Evolutionary conservation across 192 early-diverging fungal genomes (phyloP), one percentile per base, ranked within the genome.

Genomic region (Backusella morwellensis): DNA sequence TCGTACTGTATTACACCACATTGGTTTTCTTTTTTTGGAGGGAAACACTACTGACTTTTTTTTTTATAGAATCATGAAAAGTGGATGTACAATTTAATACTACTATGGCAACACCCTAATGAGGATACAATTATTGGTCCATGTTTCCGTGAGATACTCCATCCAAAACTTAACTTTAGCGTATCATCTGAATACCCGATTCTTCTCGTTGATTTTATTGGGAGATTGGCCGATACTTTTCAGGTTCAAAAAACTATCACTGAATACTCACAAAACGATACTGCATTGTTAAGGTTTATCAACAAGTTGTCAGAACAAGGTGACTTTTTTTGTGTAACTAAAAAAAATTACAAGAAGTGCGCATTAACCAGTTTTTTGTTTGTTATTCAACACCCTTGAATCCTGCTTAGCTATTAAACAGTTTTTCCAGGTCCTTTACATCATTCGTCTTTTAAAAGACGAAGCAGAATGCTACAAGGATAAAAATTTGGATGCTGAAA

Each of bases 31-130:
- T 38, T n/a, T 59, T 38, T 26, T 23, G 15, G 42, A 19, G 12
- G 0, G 0, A 3, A 34, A 12, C 21, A 23, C 36, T 42, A 7
- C 36, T 59, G 26, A 21, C 40, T 40, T 26, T 38, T 26, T n/a
- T 66, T 23, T 14, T 38, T 42, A n/a, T 59, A 74, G 54, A 35
- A 74, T 21, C 11, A 40, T 3, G 36, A 59, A 19, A 59, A 23
- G 21, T 74, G 73, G 73, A 74, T 66, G 54, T 41, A 74, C n/a
- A 74, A 74, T 59, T 38, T 74, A 63, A 36, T 56, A 26, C 21
- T 73, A 2, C 34, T 59, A 35, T 59, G 54, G 54, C 41, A 74
- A 8, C 35, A 63, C 19, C 52, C 73, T 8, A 29, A 63, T 32
- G 56, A 66, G 41, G 29, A 34, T 40, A 23, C 8, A 8, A 35